These are phyloP conservation scores for Pleurotus giganteus DNA, from an alignment of 768 basidiomycete species.

Conservation along the genomic window DNA sequence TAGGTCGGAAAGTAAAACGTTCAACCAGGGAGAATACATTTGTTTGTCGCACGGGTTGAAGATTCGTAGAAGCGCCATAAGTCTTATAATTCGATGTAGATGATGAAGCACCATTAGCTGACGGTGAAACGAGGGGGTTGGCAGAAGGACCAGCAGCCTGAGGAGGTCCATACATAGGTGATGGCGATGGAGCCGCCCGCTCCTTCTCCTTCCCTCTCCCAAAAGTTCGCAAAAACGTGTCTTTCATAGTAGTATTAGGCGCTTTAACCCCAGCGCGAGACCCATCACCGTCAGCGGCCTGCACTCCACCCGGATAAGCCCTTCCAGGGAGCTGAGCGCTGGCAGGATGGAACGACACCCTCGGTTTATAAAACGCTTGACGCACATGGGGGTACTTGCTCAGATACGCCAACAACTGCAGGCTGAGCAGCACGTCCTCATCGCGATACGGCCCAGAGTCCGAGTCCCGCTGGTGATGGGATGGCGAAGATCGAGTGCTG, in stretches of 20 bases:
- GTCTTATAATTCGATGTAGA: conserved; percentile 9
- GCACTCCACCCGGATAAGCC: conserved; percentile 17
- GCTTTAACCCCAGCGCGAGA: conserved; percentile 14
- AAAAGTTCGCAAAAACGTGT: conserved; percentile 45
- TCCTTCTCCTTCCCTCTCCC: conserved; percentile 50
- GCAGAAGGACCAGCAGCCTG: conserved; percentile 2
- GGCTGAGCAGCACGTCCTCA: conserved; percentile 86
- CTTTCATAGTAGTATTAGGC: conserved; percentile 10
- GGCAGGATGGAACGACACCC: conserved; percentile 80
- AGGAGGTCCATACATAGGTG: background rate
- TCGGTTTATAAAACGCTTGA: conserved; percentile 90
- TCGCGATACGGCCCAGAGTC: conserved; percentile 78
- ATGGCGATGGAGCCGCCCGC: conserved; percentile 14
- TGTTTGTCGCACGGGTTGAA: conserved; percentile 49
- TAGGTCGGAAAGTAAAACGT: conserved; percentile 92
- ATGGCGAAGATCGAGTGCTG: conserved; percentile 13
- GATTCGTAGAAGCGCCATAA: conserved; percentile 18
- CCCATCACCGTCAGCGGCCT: conserved; percentile 1
- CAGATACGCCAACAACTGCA: conserved; percentile 94
- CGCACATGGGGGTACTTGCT: conserved; percentile 98
- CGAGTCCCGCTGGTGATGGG: conserved; percentile 27
- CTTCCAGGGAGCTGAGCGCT: conserved; percentile 41
- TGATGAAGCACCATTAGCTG: conserved; percentile 6
- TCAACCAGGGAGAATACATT: conserved; percentile 98
- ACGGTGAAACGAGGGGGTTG: background rate